A percentile compares a stretch with the other conserved stretches of the same genome.
phyloP scores from a whole-genome alignment of 2,329 filamentous ascomycete genomes.

The Fusarium succisae region DNA sequence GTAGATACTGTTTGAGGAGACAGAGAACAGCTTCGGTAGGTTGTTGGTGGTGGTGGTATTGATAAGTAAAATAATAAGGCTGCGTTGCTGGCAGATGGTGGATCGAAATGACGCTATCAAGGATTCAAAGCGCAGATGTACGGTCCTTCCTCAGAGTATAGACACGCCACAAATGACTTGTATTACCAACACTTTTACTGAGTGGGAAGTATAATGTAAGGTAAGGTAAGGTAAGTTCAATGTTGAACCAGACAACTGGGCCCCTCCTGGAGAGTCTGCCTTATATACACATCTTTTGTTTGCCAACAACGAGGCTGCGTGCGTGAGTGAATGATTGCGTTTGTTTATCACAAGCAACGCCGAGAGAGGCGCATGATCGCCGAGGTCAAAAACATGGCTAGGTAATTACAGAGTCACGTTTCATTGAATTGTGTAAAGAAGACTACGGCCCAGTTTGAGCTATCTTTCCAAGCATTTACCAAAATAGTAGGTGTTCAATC shows the following conservation, averaged over 20 bases:
- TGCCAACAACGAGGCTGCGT: neutral
- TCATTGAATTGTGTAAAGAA: neutral
- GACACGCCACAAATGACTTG: neutral
- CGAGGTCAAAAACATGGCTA: slow-evolving; percentile 18
- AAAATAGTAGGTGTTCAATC: slow-evolving; percentile 19
- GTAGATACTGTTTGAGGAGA: neutral
- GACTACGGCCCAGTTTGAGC: neutral
- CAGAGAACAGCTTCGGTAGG: neutral
- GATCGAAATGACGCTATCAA: slow-evolving; percentile 35
- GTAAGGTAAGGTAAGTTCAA: neutral
- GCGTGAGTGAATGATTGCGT: neutral
- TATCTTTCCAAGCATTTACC: neutral
- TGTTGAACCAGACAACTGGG: neutral
- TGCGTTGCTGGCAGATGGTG: slow-evolving; percentile 14
- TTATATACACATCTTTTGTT: neutral
- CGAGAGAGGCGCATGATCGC: slow-evolving; percentile 18
- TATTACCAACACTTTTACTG: neutral
- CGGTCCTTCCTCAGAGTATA: slow-evolving; percentile 3
- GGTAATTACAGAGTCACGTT: slow-evolving; percentile 1
- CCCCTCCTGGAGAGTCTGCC: neutral
- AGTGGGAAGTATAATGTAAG: neutral
- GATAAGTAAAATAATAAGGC: slow-evolving; percentile 7
- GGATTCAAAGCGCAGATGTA: slow-evolving; percentile 1
- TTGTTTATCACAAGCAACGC: slow-evolving; percentile 31
- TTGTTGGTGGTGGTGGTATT: neutral